Evolutionary conservation across 140 eudicot species (phyloP).

Genomic region (Bidens hawaiensis): DNA sequence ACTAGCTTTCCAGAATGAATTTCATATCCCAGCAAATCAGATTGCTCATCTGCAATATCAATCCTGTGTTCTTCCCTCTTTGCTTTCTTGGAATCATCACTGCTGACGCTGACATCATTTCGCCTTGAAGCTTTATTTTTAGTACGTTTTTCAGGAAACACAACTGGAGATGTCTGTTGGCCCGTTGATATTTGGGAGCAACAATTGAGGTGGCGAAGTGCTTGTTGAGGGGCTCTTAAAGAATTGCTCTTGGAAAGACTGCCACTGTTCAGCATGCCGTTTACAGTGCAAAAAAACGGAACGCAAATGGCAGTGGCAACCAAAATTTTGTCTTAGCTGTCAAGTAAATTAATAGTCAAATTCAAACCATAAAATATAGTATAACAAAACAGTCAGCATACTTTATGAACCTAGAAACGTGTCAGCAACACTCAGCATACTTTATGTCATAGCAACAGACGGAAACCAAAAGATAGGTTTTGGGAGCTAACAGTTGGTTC

Average conservation of each 20-base stretch:
- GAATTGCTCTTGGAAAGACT: conserved; percentile 70
- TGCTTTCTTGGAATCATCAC: conserved; percentile 52
- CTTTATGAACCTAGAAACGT: conserved; percentile 3
- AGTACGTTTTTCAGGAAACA: conserved; percentile 89
- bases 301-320: conserved; percentile 19
- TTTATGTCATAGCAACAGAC: conserved; percentile 1
- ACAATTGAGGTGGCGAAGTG: conserved; percentile 71
- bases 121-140: conserved; percentile 54
- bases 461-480: not conserved
- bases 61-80: conserved; percentile 80
- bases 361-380: conserved; percentile 32
- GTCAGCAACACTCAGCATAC: not conserved
- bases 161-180: conserved; percentile 86
- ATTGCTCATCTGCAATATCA: conserved; percentile 88
- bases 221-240: conserved; percentile 67
- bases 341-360: conserved; percentile 20
- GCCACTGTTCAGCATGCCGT: conserved; percentile 82
- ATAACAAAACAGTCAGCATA: conserved; percentile 7
- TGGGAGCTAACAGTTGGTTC: not conserved
- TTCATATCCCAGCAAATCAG: conserved; percentile 89
- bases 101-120: conserved; percentile 39
- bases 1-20: conserved; percentile 82
- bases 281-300: conserved; percentile 21
- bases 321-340: conserved; percentile 27
- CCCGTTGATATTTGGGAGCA: conserved; percentile 86